These are phyloP conservation scores for Aspergillus viridinutans DNA, from an alignment of 2,329 filamentous ascomycete genomes.

Conservation along the genomic window DNA sequence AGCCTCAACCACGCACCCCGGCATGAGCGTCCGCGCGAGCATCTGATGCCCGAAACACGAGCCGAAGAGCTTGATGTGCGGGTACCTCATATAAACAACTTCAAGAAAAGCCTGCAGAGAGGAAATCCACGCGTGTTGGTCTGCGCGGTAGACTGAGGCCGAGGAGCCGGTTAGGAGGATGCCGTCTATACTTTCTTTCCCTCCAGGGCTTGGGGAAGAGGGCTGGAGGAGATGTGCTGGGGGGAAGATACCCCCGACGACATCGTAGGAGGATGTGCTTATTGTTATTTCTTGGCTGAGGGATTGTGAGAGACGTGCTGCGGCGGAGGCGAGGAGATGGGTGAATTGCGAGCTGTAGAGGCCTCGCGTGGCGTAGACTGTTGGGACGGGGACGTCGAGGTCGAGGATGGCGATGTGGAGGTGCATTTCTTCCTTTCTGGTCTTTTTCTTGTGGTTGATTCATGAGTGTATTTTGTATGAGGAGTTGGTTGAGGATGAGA, in stretches of 20 bases:
- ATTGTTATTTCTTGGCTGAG: slow-evolving; percentile 14
- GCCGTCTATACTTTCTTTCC: slow-evolving; percentile 16
- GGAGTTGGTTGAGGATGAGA: background rate
- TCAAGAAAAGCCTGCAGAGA: slow-evolving; percentile 23
- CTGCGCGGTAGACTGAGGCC: slow-evolving; percentile 25
- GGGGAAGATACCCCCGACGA: slow-evolving; percentile 26
- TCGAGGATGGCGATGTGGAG: slow-evolving; percentile 37
- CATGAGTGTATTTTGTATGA: background rate
- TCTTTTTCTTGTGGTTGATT: background rate
- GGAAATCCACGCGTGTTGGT: slow-evolving; percentile 26
- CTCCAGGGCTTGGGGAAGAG: background rate
- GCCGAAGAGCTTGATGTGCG: slow-evolving; percentile 29
- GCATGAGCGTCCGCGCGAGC: slow-evolving; percentile 15
- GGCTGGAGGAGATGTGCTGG: slow-evolving; percentile 2
- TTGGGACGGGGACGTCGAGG: slow-evolving; percentile 31
- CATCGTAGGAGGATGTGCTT: slow-evolving; percentile 31
- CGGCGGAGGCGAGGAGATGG: slow-evolving; percentile 27
- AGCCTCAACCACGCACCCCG: slow-evolving; percentile 17
- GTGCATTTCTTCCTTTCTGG: too few species aligned
- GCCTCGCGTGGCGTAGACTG: slow-evolving; percentile 29
- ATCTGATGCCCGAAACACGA: slow-evolving; percentile 35
- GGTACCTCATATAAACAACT: slow-evolving; percentile 22
- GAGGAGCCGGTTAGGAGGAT: slow-evolving; percentile 32
- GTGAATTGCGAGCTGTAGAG: slow-evolving; percentile 36
- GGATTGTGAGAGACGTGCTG: slow-evolving; percentile 20